Conservation (phyloP, 1,139 yeast genomes). For the Spencermartinsiella ligniputridi region DNA sequence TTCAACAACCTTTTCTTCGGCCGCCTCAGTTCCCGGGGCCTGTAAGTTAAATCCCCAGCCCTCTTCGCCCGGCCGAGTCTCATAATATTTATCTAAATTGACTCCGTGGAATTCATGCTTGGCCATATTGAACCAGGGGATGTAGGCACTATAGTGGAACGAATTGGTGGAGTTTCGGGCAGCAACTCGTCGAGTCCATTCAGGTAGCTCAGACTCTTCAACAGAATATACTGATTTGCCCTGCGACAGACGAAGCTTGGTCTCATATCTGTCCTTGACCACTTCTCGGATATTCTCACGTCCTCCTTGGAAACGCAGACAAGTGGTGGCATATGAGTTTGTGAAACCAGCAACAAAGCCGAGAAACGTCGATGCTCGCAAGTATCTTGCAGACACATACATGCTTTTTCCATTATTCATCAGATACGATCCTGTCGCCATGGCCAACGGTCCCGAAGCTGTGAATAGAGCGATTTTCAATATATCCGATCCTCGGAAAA, state of each 20-base stretch:
- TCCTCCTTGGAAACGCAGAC: conserved; percentile 75
- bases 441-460: conserved; percentile 60
- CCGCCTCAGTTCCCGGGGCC: background rate
- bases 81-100: conserved; percentile 64
- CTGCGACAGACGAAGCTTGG: conserved; percentile 60
- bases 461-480: conserved; percentile 60
- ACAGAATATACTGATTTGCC: conserved; percentile 59
- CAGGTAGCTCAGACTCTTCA: conserved; percentile 51
- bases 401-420: conserved; percentile 51
- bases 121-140: conserved; percentile 83
- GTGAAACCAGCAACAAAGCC: conserved; percentile 72
- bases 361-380: conserved; percentile 53
- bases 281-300: conserved; percentile 72
- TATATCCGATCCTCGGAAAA: conserved; percentile 67
- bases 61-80: conserved; percentile 49
- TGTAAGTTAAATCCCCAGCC: conserved; percentile 37
- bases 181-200: conserved; percentile 71
- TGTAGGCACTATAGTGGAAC: conserved; percentile 52
- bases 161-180: conserved; percentile 79
- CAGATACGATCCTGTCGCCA: conserved; percentile 55
- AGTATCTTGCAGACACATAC: conserved; percentile 52
- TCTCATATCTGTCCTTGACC: conserved; percentile 65
- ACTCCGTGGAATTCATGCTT: conserved; percentile 83
- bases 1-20: too few species aligned
- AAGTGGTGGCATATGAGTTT: conserved; percentile 57